Percentiles rank a stretch among this genome's conserved stretches.
These are phyloP conservation scores for Eremothecium sinecaudum DNA, from an alignment of 1,139 yeast species.

Conservation along the genomic window DNA sequence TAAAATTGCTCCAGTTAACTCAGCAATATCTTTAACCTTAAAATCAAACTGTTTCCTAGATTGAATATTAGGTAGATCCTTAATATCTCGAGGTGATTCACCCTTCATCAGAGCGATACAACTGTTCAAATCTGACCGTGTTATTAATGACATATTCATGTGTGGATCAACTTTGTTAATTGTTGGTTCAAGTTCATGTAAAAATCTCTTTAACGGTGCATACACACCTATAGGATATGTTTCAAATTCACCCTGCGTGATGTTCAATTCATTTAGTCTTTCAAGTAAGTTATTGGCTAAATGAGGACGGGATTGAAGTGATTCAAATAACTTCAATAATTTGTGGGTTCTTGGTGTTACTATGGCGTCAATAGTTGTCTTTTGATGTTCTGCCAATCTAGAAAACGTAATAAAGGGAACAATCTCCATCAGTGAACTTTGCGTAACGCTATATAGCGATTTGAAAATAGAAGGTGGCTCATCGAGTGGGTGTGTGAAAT, in stretches of 20 bases:
- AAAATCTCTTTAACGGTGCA: conserved; percentile 54
- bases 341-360: conserved; percentile 59
- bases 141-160: conserved; percentile 51
- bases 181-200: conserved; percentile 47
- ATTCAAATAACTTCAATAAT: conserved; percentile 51
- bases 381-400: conserved; percentile 56
- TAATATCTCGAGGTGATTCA: conserved; percentile 6
- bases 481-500: conserved; percentile 26
- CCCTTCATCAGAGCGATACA: conserved; percentile 4
- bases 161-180: conserved; percentile 43
- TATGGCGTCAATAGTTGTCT: conserved; percentile 42
- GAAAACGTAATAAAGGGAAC: conserved; percentile 56
- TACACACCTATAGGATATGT: conserved; percentile 66
- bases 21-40: conserved; percentile 4
- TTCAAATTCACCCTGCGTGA: conserved; percentile 47
- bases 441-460: conserved; percentile 28
- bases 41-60: conserved; percentile 2
- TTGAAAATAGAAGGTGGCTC: conserved; percentile 29
- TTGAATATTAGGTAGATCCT: conserved; percentile 5
- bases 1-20: conserved; percentile 3
- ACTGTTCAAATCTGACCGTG: conserved; percentile 49
- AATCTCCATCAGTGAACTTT: conserved; percentile 21
- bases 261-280: conserved; percentile 47
- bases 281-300: conserved; percentile 47
- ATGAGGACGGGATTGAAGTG: conserved; percentile 46